A percentile compares a stretch with the other conserved stretches of the same genome.
These are phyloP conservation scores for Spergularia marina DNA, from an alignment of 148 eudicot genomes.

Conservation along the genomic window DNA sequence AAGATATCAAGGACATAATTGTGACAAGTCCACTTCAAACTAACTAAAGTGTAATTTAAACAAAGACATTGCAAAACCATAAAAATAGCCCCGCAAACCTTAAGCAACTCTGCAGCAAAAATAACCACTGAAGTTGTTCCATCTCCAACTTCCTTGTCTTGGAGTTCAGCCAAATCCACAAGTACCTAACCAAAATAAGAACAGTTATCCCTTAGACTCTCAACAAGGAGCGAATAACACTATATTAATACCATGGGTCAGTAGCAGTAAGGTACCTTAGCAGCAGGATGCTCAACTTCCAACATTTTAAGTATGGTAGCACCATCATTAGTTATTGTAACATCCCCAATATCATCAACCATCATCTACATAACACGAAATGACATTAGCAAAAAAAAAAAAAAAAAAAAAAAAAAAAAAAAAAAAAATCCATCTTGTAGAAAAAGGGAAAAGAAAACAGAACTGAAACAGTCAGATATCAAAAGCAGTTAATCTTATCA, in stretches of 20 bases:
- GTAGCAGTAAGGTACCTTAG: slow-evolving; percentile 50
- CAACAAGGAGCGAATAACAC: background rate
- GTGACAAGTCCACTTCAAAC: background rate
- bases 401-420: background rate
- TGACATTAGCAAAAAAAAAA: background rate
- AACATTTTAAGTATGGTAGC: slow-evolving; percentile 92
- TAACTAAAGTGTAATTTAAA: background rate
- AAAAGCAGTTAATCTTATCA: background rate
- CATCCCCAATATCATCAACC: slow-evolving; percentile 95
- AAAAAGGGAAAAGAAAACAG: background rate
- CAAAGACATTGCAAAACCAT: background rate
- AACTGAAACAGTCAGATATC: background rate
- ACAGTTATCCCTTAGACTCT: background rate
- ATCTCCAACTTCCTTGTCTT: slow-evolving; percentile 99
- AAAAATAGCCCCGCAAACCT: slow-evolving; percentile 39
- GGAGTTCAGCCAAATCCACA: slow-evolving; percentile 97
- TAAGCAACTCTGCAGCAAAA: slow-evolving; percentile 95
- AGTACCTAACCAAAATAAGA: slow-evolving; percentile 49
- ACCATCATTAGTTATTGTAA: slow-evolving; percentile 94
- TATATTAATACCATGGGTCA: background rate
- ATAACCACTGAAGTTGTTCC: slow-evolving; percentile 99
- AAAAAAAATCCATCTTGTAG: background rate
- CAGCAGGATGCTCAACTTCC: slow-evolving; percentile 97
- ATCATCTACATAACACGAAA: slow-evolving; percentile 52
- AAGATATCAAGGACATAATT: slow-evolving; percentile 7